Evolutionary conservation across 129 eudicot genomes (phyloP).

Genomic region (sunflower (Helianthus annuus)): HanXRQr2.0-SUNRISE NC_035443.2:9991457-9991956

Average conservation of each 20-base stretch:
- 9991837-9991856: constrained; percentile 94
- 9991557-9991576: constrained; percentile 98
- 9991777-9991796: not conserved
- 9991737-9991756: constrained; percentile 1
- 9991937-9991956: constrained; percentile 88
- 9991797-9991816: constrained; percentile 13
- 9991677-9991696: constrained; percentile 9
- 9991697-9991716: constrained; percentile 2
- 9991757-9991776: not conserved
- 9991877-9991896: constrained; percentile 78
- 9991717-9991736: constrained; percentile 4
- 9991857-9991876: constrained; percentile 80
- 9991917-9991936: constrained; percentile 80
- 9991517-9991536: not conserved
- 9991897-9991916: constrained; percentile 67
- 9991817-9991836: constrained; percentile 89
- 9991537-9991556: constrained; percentile 49
- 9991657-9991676: not conserved
- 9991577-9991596: constrained; percentile 80
- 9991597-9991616: constrained; percentile 93
- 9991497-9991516: not conserved
- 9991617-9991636: constrained; percentile 80
- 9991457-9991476: constrained; percentile 70
- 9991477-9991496: constrained; percentile 14
- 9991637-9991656: constrained; percentile 9